Base-by-base conservation (phyloP, 2,329 filamentous ascomycete species). In the Bimuria novae-zelandiae region DNA sequence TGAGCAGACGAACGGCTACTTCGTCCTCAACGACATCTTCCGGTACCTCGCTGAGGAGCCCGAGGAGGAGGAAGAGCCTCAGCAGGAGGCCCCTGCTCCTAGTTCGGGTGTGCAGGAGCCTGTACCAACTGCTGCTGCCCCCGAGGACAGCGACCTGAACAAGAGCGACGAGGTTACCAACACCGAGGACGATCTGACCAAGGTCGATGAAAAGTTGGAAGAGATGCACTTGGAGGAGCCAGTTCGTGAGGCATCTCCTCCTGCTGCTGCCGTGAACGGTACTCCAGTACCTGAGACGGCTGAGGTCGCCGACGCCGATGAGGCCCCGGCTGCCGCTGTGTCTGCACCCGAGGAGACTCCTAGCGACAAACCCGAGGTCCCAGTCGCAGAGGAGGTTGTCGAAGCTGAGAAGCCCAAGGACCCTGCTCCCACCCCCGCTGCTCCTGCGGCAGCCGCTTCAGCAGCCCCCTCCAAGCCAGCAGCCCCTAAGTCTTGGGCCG, bases 1-100 rank as follows among this genome's bases (percentile, higher is more conserved):
- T 43, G 87, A 93, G 76, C 94, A 99, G 79, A 91, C 91, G 44
- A 96, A 93, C 52, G 94, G 94, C 60, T 99, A 97, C 81, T 99
- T 96, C 67, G 93, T 99, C 29, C 84, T 99, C 66, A 99, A 99
- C 76, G 94, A 99, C 71, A 96, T 99, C 73, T 91, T 97, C 80
- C 85, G 94, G 65, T 97, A 95, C 77, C 87, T 99, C 62, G 86
- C 88, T 60, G 90, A 94, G 57, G 89, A 93, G 65, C 83, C 83
- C 36, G 92, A 97, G 56, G 90, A 85, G 64, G 81, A 85, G 42
- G 76, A 80, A 40, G 75, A 77, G 74, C 57, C 63, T 11, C 66
- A 73, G 52, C 64, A 74, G 16, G 69, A 73, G 10, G 49, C 68
- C 29, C 54, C 63, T 30, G 65, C 68, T 35, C 64, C 69, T 11